Evolutionary conservation across 2,329 filamentous ascomycete species (phyloP).

Genomic region (Cladophialophora bantiana): DNA sequence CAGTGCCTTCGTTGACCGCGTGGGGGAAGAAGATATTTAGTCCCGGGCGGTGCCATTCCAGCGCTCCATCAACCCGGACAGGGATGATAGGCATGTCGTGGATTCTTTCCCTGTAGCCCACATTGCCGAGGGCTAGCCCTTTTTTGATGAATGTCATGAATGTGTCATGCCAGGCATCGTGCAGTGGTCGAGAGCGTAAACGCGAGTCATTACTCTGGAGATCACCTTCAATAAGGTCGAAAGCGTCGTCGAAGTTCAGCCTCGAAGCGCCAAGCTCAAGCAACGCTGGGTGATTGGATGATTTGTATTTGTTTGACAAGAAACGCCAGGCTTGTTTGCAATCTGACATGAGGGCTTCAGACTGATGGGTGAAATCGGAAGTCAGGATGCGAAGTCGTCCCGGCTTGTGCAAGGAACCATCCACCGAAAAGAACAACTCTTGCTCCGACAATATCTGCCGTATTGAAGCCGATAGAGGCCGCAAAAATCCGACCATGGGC

Average conservation of each 20-base stretch:
- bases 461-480: constrained; percentile 15
- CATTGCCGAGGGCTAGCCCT: neutral
- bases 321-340: neutral
- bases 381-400: constrained; percentile 16
- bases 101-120: constrained; percentile 12
- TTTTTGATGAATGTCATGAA: constrained; percentile 21
- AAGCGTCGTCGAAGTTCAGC: constrained; percentile 18
- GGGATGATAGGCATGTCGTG: constrained; percentile 20
- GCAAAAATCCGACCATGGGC: constrained; percentile 20
- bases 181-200: constrained; percentile 8
- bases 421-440: constrained; percentile 16
- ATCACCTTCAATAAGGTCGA: constrained; percentile 21
- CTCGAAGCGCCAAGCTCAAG: constrained; percentile 15
- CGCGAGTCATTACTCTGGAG: neutral
- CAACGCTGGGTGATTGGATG: constrained; percentile 7
- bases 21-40: constrained; percentile 20
- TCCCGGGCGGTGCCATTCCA: constrained; percentile 17
- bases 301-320: constrained; percentile 20
- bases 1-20: constrained; percentile 25
- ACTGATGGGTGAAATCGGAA: constrained; percentile 19
- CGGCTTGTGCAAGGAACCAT: constrained; percentile 8
- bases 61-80: constrained; percentile 11
- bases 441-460: constrained; percentile 9
- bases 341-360: constrained; percentile 14
- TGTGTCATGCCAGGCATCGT: constrained; percentile 25